Conservation (phyloP, 352 stramenopile genomes). For the Globisporangium rhizosaccharum region DNA sequence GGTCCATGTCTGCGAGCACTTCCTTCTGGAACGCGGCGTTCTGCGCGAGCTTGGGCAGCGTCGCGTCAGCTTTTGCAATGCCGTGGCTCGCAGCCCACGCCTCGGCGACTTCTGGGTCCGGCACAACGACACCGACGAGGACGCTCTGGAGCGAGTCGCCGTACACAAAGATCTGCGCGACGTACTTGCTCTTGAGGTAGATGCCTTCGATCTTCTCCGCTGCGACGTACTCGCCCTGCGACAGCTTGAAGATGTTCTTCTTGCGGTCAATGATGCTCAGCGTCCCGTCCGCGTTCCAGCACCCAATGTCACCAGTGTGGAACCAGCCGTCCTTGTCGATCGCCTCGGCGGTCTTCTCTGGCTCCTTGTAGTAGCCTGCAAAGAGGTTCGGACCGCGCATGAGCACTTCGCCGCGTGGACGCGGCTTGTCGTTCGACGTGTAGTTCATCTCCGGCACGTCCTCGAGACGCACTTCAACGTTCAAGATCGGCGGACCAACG, state of each 20-base stretch:
- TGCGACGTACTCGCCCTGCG: constrained; percentile 95
- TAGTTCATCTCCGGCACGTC: constrained; percentile 98
- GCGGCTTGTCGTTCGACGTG: constrained; percentile 71
- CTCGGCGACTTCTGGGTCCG: constrained; percentile 58
- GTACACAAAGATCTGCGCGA: constrained; percentile 95
- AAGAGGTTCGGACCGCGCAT: constrained; percentile 81
- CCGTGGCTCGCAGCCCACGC: constrained; percentile 39
- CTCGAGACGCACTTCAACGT: constrained; percentile 89
- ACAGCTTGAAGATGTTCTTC: constrained; percentile 95
- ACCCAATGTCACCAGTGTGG: constrained; percentile 95
- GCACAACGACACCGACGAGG: constrained; percentile 93
- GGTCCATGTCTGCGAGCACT: constrained; percentile 71
- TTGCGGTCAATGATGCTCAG: constrained; percentile 90
- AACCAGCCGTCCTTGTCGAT: constrained; percentile 95
- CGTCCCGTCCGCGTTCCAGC: constrained; percentile 92
- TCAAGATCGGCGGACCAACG: constrained; percentile 87
- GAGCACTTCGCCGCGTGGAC: constrained; percentile 58
- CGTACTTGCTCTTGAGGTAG: constrained; percentile 90
- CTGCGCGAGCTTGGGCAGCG: constrained; percentile 29
- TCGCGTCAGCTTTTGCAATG: constrained; percentile 24
- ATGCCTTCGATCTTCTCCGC: constrained; percentile 96
- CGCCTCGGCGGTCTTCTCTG: constrained; percentile 87
- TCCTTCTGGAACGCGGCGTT: constrained; percentile 47
- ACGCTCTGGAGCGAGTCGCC: constrained; percentile 93
- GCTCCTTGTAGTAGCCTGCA: constrained; percentile 94